phyloP scores from a whole-genome alignment of 768 basidiomycete species.

The Gloeostereum incarnatum region DNA sequence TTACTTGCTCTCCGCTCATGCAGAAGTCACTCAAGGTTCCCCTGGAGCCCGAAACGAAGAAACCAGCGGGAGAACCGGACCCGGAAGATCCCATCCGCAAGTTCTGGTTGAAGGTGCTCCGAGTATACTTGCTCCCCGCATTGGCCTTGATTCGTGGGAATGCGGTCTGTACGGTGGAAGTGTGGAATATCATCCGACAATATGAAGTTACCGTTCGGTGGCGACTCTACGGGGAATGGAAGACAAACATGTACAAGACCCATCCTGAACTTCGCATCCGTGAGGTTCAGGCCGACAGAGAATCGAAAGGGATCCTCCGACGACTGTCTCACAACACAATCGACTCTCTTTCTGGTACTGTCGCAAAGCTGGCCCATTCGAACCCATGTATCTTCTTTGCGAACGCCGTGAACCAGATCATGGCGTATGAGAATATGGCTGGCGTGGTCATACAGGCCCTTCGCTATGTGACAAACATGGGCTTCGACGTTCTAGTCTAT shows the following conservation, averaged over 20 bases:
- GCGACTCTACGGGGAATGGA: conserved; percentile 96
- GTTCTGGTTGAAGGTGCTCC: conserved; percentile 82
- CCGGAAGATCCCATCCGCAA: conserved; percentile 48
- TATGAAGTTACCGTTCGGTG: conserved; percentile 78
- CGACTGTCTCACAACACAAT: conserved; percentile 80
- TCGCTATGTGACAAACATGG: conserved; percentile 85
- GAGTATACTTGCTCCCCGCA: conserved; percentile 78
- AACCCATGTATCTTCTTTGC: conserved; percentile 90
- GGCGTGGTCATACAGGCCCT: conserved; percentile 84
- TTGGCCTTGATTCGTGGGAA: conserved; percentile 80
- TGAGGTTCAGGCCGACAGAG: conserved; percentile 74
- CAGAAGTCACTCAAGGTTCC: conserved; percentile 23
- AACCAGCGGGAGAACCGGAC: conserved; percentile 42
- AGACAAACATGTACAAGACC: conserved; percentile 55
- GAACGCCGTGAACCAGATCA: conserved; percentile 87
- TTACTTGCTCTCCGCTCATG: conserved; percentile 1
- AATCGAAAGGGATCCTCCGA: conserved; percentile 83
- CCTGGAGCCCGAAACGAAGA: conserved; percentile 54
- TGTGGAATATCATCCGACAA: conserved; percentile 83
- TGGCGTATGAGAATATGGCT: conserved; percentile 93
- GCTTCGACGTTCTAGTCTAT: conserved; percentile 89
- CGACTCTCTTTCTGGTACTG: conserved; percentile 74
- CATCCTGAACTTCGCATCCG: conserved; percentile 78
- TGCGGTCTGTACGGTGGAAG: conserved; percentile 81
- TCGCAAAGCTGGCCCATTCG: conserved; percentile 90